Evolutionary conservation across 768 basidiomycete species (phyloP).

Genomic region (Lentinus tigrinus): DNA sequence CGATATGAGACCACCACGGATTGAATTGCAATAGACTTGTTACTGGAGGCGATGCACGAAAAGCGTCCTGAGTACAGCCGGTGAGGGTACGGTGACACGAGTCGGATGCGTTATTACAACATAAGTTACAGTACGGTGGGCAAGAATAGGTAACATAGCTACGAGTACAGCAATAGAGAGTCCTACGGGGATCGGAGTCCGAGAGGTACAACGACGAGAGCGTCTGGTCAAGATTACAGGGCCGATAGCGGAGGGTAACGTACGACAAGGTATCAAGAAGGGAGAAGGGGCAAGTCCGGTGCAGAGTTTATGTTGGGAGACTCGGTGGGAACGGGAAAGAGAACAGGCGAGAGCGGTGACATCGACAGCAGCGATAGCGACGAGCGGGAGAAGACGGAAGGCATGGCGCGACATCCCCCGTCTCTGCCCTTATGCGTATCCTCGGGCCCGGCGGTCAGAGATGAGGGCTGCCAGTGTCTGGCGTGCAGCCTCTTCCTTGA

Average conservation of each 20-base stretch:
- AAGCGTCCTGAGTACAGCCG: background rate
- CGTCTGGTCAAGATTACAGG: background rate
- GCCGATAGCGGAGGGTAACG: background rate
- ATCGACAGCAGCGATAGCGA: constrained; percentile 1
- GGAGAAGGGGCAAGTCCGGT: background rate
- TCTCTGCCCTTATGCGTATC: constrained; percentile 9
- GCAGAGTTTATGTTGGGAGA: background rate
- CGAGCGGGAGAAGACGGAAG: background rate
- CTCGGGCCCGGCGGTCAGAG: constrained; percentile 17
- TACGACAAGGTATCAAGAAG: background rate
- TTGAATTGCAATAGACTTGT: too few species aligned
- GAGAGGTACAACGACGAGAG: background rate
- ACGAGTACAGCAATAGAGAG: background rate
- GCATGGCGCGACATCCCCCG: background rate
- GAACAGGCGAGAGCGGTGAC: background rate
- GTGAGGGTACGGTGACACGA: background rate
- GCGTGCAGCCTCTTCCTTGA: constrained; percentile 29
- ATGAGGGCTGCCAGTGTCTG: constrained; percentile 22
- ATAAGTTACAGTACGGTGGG: background rate
- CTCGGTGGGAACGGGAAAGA: background rate
- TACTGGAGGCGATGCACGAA: too few species aligned
- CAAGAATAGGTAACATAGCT: background rate
- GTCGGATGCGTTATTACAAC: too few species aligned
- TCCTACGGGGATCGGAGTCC: background rate
- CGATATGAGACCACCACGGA: too few species aligned